These are phyloP conservation scores for Camelina hispida DNA, from an alignment of 345 rosid genomes.

Conservation along the genomic window DNA sequence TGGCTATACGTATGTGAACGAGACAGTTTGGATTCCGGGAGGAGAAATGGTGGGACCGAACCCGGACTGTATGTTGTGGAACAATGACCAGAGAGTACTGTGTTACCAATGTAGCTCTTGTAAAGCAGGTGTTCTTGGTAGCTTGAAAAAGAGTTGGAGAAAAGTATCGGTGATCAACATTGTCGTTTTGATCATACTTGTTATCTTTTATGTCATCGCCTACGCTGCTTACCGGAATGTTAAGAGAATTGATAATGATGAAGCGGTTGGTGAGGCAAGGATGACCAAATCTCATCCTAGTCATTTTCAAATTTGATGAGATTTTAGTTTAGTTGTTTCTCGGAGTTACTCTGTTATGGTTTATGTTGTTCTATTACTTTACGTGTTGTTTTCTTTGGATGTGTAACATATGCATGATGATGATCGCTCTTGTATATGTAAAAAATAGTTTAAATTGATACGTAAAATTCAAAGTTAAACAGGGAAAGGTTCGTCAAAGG, in stretches of 20 bases:
- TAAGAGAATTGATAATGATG: conserved; percentile 79
- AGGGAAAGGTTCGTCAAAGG: background rate
- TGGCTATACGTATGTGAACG: conserved; percentile 69
- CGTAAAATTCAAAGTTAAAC: conserved; percentile 2
- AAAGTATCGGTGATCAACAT: conserved; percentile 89
- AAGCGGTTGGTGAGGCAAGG: conserved; percentile 72
- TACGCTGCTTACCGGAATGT: conserved; percentile 84
- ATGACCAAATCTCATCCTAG: conserved; percentile 85
- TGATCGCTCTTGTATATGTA: background rate
- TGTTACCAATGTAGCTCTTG: conserved; percentile 88
- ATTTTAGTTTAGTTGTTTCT: background rate
- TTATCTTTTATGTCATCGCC: conserved; percentile 72
- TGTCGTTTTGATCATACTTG: conserved; percentile 71
- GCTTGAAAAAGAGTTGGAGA: conserved; percentile 92
- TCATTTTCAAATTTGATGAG: conserved; percentile 53
- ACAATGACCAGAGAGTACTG: conserved; percentile 65
- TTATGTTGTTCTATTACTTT: background rate
- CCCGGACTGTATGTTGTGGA: conserved; percentile 73
- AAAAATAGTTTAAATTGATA: background rate
- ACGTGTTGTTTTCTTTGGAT: background rate
- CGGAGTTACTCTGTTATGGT: background rate
- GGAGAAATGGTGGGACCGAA: conserved; percentile 49
- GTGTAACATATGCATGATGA: background rate
- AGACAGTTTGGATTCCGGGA: conserved; percentile 62
- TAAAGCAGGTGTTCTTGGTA: conserved; percentile 91